Evolutionary conservation across 2,329 filamentous ascomycete genomes (phyloP).

Genomic region (Magnaporthiopsis rhizophila): DNA sequence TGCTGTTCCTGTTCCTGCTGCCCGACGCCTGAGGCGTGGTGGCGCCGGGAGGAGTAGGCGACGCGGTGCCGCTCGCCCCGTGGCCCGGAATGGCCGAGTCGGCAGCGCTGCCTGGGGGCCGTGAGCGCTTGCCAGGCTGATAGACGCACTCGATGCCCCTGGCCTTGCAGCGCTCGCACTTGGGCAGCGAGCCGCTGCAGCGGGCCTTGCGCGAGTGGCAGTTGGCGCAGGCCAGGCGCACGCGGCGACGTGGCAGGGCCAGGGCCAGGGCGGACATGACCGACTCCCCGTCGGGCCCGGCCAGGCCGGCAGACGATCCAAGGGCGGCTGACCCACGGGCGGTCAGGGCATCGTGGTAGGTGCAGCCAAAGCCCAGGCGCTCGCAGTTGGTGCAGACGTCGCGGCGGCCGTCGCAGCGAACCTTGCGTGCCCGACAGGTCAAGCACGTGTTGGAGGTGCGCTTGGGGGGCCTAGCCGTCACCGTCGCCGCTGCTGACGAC

Average conservation of each 20-base stretch:
- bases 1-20: not conserved
- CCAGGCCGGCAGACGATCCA: constrained; percentile 7
- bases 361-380: constrained; percentile 48
- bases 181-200: constrained; percentile 48
- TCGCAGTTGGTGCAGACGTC: constrained; percentile 51
- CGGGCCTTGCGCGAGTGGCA: constrained; percentile 52
- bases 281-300: constrained; percentile 20
- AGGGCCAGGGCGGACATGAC: constrained; percentile 30
- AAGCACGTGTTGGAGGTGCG: constrained; percentile 42
- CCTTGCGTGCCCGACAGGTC: constrained; percentile 48
- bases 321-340: constrained; percentile 10
- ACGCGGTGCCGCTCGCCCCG: constrained; percentile 15
- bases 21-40: not conserved
- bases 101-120: constrained; percentile 14
- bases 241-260: constrained; percentile 43
- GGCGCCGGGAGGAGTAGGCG: constrained; percentile 3
- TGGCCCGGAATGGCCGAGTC: constrained; percentile 16
- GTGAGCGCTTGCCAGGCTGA: constrained; percentile 35
- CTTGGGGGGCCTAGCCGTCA: constrained; percentile 19
- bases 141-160: constrained; percentile 51
- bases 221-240: constrained; percentile 48
- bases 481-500: not conserved
- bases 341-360: constrained; percentile 39
- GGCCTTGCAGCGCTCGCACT: constrained; percentile 42
- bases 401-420: constrained; percentile 47